Evolutionary conservation across 345 rosid species (phyloP).

Genomic region (Dovyalis caffra): DNA sequence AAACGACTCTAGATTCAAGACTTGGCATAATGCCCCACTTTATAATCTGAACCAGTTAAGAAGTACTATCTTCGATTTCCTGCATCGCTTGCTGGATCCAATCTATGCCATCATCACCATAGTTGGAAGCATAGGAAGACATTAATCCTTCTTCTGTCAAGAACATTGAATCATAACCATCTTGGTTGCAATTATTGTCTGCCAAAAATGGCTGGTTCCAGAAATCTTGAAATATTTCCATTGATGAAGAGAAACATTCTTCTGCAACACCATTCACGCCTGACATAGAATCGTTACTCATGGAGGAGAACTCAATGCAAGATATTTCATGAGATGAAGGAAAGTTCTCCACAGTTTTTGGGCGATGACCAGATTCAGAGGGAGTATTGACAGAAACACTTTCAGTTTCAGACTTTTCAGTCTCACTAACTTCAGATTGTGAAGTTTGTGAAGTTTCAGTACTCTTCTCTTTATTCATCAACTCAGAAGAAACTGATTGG

Average conservation of each 20-base stretch:
- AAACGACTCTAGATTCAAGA: not conserved
- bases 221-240: constrained; percentile 2
- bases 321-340: constrained; percentile 17
- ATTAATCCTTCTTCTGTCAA: not conserved
- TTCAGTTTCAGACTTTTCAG: constrained; percentile 11
- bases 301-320: not conserved
- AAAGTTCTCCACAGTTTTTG: constrained; percentile 23
- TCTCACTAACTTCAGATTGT: not conserved
- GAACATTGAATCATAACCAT: not conserved
- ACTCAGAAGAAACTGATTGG: not conserved
- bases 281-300: not conserved
- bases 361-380: not conserved
- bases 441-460: too few species aligned
- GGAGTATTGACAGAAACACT: not conserved
- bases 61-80: not conserved
- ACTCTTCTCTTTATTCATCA: constrained; percentile 23
- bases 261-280: not conserved
- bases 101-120: not conserved
- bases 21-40: not conserved
- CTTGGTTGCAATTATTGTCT: not conserved
- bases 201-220: constrained; percentile 19
- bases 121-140: not conserved
- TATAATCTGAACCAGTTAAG: not conserved
- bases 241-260: not conserved
- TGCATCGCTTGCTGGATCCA: constrained; percentile 18